phyloP scores from a whole-genome alignment of 2,329 filamentous ascomycete species.

The Pseudocercospora ulei region DNA sequence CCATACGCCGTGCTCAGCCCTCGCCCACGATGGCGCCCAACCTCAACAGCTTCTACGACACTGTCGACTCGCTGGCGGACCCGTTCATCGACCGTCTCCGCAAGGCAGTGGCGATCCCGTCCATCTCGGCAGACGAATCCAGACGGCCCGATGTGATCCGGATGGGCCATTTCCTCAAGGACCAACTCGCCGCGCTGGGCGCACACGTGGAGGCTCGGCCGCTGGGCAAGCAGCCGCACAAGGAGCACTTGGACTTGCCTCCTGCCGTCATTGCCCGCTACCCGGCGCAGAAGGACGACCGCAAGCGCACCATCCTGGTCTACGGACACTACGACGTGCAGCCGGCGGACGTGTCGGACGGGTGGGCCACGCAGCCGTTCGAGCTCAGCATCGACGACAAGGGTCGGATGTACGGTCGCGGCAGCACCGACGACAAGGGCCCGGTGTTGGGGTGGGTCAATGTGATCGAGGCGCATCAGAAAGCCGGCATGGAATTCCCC shows the following conservation, averaged over 20 bases:
- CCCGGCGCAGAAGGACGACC: conserved; percentile 63
- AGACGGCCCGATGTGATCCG: conserved; percentile 84
- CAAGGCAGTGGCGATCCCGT: conserved; percentile 91
- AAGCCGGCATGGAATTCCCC: conserved; percentile 85
- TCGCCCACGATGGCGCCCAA: conserved; percentile 65
- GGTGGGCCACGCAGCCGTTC: conserved; percentile 94
- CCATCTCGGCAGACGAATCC: conserved; percentile 82
- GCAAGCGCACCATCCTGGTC: conserved; percentile 88
- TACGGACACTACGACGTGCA: conserved; percentile 99
- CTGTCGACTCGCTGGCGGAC: conserved; percentile 71
- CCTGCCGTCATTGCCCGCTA: conserved; percentile 89
- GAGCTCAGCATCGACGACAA: conserved; percentile 77
- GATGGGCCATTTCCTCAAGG: conserved; percentile 86
- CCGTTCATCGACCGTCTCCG: conserved; percentile 82
- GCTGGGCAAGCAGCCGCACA: conserved; percentile 83
- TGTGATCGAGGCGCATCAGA: conserved; percentile 93
- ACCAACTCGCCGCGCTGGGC: conserved; percentile 72
- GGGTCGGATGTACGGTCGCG: conserved; percentile 90
- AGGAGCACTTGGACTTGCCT: conserved; percentile 80
- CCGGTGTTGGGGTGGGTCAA: conserved; percentile 96
- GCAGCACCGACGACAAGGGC: conserved; percentile 94
- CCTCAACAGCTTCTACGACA: conserved; percentile 83
- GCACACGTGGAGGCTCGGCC: conserved; percentile 77
- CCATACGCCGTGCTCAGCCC: conserved; percentile 36
- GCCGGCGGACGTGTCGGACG: conserved; percentile 83